Base-by-base conservation (phyloP, 148 eudicot species). In the Limonium bicolor region DNA sequence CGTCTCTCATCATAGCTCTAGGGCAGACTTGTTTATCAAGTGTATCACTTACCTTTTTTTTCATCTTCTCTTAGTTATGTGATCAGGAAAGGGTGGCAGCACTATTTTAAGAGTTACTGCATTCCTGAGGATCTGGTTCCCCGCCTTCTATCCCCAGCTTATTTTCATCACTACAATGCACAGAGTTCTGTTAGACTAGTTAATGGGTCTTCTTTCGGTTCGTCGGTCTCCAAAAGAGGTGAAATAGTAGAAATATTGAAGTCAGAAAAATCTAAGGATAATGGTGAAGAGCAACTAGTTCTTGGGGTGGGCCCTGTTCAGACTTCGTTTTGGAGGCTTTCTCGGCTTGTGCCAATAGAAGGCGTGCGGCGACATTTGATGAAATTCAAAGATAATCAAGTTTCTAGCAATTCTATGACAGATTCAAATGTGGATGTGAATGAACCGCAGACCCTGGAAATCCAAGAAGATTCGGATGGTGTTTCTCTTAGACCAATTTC, bases 71-170 rank as follows among this genome's bases (percentile, higher is more conserved):
- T 37, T 74, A 90, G 99, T 59, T 85, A 78, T 53, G 99, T 90
- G 41, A 70, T 75, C 59, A 51, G 72, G 51, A 90, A 81, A 85
- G 99, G 88, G 48, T 90, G 99, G 99, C 88, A 90, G 31, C 81
- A 76, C 36, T 68, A 78, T 55, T 90, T 90, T 55, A 90, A 85
- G 74, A 80, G 82, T 59, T 90, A 80, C 62, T 85, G 99, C 65
- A 90, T 90, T 45, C 99, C 99, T 10, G 99, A 90, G 73, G 99
- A 90, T 64, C 55, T 90, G 43, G 80, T 90, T 35, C 99, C 99
- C 26, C 93, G 99, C 27, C 68, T 90, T 50, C 44, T 90, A 16
- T 90, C 99, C 41, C 99, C 99, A 24, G 99, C 99, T 42, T 90
- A 90, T 62, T 90, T 90, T 67, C 94, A 90, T 76, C 99, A 90